Percentiles rank a stretch among this genome's conserved stretches.
Conservation (phyloP, 495 filamentous ascomycete genomes). For the Beverwykella pulmonaria region DNA sequence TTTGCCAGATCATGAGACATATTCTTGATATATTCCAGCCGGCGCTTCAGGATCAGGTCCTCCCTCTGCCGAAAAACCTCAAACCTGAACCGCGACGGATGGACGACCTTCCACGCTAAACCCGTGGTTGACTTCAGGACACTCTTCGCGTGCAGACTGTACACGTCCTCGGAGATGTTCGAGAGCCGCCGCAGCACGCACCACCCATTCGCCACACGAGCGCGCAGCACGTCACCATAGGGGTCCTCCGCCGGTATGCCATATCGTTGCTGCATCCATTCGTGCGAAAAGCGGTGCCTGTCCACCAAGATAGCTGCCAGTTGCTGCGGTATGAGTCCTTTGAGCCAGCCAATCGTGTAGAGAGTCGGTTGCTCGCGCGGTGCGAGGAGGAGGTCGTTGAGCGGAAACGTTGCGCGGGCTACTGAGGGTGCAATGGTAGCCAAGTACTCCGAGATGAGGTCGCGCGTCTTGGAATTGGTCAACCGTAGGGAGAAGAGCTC, state of each 20-base stretch:
- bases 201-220: slow-evolving; percentile 27
- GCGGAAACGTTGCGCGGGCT: slow-evolving; percentile 22
- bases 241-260: slow-evolving; percentile 33
- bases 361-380: slow-evolving; percentile 6
- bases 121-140: slow-evolving; percentile 13
- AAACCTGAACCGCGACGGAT: slow-evolving; percentile 19
- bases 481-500: slow-evolving; percentile 23
- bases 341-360: slow-evolving; percentile 33
- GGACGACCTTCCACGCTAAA: slow-evolving; percentile 18
- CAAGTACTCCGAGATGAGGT: slow-evolving; percentile 27
- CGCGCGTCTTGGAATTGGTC: slow-evolving; percentile 10
- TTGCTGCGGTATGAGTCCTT: slow-evolving; percentile 26
- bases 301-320: slow-evolving; percentile 34
- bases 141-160: slow-evolving; percentile 3
- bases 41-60: slow-evolving; percentile 16
- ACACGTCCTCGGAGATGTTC: slow-evolving; percentile 27
- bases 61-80: slow-evolving; percentile 19
- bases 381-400: slow-evolving; percentile 6
- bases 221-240: slow-evolving; percentile 25
- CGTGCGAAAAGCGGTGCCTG: slow-evolving; percentile 26
- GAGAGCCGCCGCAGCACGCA: slow-evolving; percentile 21
- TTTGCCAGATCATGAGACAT: slow-evolving; percentile 15
- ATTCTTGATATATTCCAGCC: slow-evolving; percentile 20
- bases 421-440: slow-evolving; percentile 22
- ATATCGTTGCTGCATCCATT: slow-evolving; percentile 16